These are phyloP conservation scores for Raphanus raphanistrum DNA, from an alignment of 345 rosid species.

Conservation along the genomic window DNA sequence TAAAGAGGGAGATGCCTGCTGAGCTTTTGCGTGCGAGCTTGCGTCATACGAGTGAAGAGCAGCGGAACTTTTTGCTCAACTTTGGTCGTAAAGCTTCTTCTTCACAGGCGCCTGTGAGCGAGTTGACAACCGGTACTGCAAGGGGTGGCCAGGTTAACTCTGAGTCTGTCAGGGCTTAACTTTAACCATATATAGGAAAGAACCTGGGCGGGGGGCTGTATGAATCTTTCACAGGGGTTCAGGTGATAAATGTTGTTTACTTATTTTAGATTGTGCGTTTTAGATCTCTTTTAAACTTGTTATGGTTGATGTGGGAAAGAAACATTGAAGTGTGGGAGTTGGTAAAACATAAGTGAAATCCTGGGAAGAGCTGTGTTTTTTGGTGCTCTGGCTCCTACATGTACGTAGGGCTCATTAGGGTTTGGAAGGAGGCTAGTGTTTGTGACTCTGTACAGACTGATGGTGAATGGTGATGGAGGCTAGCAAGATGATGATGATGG, in stretches of 20 bases:
- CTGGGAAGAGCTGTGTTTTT: constrained; percentile 63
- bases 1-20: constrained; percentile 91
- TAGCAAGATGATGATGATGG: neutral
- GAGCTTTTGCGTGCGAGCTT: constrained; percentile 94
- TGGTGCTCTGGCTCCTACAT: constrained; percentile 49
- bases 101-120: constrained; percentile 29
- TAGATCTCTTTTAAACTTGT: neutral
- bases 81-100: constrained; percentile 62
- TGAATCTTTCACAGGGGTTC: constrained; percentile 11
- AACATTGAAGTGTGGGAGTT: constrained; percentile 48
- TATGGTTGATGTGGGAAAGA: constrained; percentile 34
- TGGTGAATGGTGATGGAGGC: constrained; percentile 4
- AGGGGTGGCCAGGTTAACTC: constrained; percentile 56
- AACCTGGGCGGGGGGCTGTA: neutral
- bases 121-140: constrained; percentile 33
- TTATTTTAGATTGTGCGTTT: constrained; percentile 21
- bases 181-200: constrained; percentile 25
- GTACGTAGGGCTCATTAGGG: constrained; percentile 27
- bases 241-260: constrained; percentile 17
- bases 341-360: constrained; percentile 26
- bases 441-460: constrained; percentile 36
- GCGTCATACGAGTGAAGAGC: constrained; percentile 81
- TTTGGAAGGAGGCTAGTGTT: constrained; percentile 34
- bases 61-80: constrained; percentile 66
- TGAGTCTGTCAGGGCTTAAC: constrained; percentile 64